Evolutionary conservation across 2,329 filamentous ascomycete genomes (phyloP).

Genomic region (Claviceps cyperi): DNA sequence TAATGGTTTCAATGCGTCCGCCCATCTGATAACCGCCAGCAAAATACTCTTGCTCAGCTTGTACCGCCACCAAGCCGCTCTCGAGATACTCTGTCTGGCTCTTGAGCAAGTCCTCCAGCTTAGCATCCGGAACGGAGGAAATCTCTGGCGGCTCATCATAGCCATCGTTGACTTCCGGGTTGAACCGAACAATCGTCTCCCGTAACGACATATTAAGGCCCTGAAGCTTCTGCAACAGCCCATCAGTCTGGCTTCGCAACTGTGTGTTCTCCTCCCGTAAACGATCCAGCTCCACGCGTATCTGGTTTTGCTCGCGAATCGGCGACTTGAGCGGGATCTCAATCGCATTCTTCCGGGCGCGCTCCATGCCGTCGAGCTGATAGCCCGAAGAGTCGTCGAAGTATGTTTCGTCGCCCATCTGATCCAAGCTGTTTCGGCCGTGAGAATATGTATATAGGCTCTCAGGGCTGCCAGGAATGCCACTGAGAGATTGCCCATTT

Average conservation of each 20-base stretch:
- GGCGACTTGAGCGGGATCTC: conserved; percentile 46
- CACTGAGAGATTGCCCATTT: conserved; percentile 30
- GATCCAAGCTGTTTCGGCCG: conserved; percentile 43
- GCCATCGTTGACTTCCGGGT: conserved; percentile 37
- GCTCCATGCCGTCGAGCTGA: conserved; percentile 48
- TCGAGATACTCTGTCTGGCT: conserved; percentile 59
- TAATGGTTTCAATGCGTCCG: conserved; percentile 45
- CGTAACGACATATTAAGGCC: conserved; percentile 52
- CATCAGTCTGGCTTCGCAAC: conserved; percentile 20
- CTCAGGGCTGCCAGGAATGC: conserved; percentile 60
- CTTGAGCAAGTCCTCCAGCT: conserved; percentile 32
- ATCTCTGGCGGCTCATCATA: conserved; percentile 29
- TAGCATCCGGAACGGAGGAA: conserved; percentile 13
- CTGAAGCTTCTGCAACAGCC: conserved; percentile 41
- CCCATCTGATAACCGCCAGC: conserved; percentile 23
- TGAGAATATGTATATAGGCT: conserved; percentile 59
- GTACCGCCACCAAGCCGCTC: conserved; percentile 45
- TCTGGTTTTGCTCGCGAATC: conserved; percentile 36
- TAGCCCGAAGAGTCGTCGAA: conserved; percentile 72
- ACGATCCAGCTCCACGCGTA: conserved; percentile 32
- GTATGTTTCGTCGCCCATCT: conserved; percentile 39
- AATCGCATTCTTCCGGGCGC: conserved; percentile 29
- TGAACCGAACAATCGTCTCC: conserved; percentile 49
- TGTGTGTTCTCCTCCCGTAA: conserved; percentile 30
- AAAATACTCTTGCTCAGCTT: conserved; percentile 37